Conservation (phyloP, 371 early-diverging fungal species). For the Batrachochytrium dendrobatidis region DNA sequence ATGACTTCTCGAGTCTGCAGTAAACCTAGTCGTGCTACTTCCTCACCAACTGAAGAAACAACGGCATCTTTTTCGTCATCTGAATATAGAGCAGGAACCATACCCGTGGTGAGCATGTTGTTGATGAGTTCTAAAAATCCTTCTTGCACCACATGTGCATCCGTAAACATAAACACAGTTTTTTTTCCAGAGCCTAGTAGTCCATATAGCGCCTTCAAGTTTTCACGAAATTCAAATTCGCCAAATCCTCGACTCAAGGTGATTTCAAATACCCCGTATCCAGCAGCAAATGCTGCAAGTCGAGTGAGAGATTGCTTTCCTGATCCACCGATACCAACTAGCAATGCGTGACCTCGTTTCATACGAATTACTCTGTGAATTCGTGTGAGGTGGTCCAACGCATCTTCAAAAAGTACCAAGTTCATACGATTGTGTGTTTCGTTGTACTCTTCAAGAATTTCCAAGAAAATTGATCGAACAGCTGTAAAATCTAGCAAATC, state of each 20-base stretch:
- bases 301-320: conserved; percentile 54
- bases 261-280: conserved; percentile 48
- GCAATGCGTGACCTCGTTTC: conserved; percentile 47
- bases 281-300: conserved; percentile 49
- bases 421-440: conserved; percentile 50
- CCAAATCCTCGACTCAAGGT: conserved; percentile 48
- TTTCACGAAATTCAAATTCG: conserved; percentile 48
- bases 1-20: conserved; percentile 41
- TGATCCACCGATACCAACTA: conserved; percentile 53
- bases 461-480: conserved; percentile 47
- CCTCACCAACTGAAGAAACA: conserved; percentile 41
- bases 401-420: conserved; percentile 54
- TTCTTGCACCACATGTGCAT: conserved; percentile 54
- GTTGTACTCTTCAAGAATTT: conserved; percentile 53
- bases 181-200: conserved; percentile 41
- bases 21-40: conserved; percentile 39
- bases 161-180: conserved; percentile 52
- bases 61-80: conserved; percentile 53
- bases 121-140: conserved; percentile 53
- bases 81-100: conserved; percentile 50
- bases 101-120: conserved; percentile 54
- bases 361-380: conserved; percentile 48
- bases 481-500: conserved; percentile 52
- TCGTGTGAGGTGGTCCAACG: conserved; percentile 51
- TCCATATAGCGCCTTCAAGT: conserved; percentile 41